Base-by-base conservation (phyloP, 352 stramenopile genomes). In the Phytophthora uliginosa region DNA sequence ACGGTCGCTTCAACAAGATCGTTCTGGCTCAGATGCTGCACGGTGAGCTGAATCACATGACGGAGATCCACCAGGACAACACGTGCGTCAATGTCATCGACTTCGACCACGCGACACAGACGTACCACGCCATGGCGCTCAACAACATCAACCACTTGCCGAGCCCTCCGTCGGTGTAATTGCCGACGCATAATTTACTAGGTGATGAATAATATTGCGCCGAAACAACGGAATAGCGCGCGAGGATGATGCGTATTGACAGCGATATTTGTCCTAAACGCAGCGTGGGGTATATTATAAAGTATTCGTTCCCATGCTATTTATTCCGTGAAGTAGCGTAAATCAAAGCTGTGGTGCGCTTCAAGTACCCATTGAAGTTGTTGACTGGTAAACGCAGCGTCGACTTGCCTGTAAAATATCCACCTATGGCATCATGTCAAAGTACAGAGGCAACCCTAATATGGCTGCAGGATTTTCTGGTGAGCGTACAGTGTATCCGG, bases 21-120 rank as follows among this genome's bases (percentile, higher is more conserved):
- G 78, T 95, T 45, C 72, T 95, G 36, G 78, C 87, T 20, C 84
- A 91, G 31, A 66, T 95, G 74, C 81, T 94, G 52, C 74, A 93
- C 57, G 84, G 82, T 51, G 73, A 71, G 12, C 71, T 94, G 20
- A 74, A 74, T 3, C 64, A 83, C 34, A 95, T 95, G 83, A 78
- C 90, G 31, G 78, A 86, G 13, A 77, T 95, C 36, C 53, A 72
- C n/a, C 89, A 95, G 66, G 86, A 94, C 77, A 95, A 95, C 76
- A 95, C 89, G 60, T 95, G 89, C 71, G 84, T 95, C 34, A 95
- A 95, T 69, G 86, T 95, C 48, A 71, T 95, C n/a, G 89, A 95
- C 69, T 95, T 78, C 48, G 84, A 94, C 67, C 85, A 88, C 67
- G 31, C 31, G 8, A 89, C 81, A 24, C 74, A 79, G n/a, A 73